These are phyloP conservation scores for Pseudonitzschia multiseries DNA, from an alignment of 108 stramenopile species.

Conservation along the genomic window DNA sequence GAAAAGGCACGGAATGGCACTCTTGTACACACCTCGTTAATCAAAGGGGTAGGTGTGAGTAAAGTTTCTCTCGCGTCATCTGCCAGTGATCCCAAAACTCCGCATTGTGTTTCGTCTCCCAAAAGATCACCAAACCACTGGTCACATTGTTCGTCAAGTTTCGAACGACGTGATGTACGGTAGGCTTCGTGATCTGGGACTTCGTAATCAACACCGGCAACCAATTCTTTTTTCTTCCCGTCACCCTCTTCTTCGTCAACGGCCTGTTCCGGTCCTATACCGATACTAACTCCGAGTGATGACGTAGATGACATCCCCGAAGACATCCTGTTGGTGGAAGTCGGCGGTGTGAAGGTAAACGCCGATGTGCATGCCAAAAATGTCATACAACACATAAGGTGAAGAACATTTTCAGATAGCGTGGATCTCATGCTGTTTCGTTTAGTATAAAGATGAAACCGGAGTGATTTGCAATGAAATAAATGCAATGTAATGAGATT, in stretches of 20 bases:
- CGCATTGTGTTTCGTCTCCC: constrained; percentile 24
- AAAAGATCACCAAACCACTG: constrained; percentile 68
- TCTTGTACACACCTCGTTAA: constrained; percentile 42
- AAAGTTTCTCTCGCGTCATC: constrained; percentile 37
- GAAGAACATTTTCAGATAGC: constrained; percentile 1
- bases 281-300: constrained; percentile 47
- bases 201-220: constrained; percentile 51
- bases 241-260: constrained; percentile 19
- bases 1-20: neutral
- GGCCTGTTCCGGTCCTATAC: constrained; percentile 48
- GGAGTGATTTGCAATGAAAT: neutral
- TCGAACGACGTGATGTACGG: constrained; percentile 60
- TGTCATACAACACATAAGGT: neutral
- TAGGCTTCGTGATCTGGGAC: constrained; percentile 78
- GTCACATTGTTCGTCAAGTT: constrained; percentile 67
- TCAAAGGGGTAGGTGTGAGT: constrained; percentile 45
- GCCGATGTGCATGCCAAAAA: constrained; percentile 1
- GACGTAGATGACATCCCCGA: neutral
- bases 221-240: constrained; percentile 30
- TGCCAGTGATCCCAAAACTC: constrained; percentile 37
- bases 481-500: neutral
- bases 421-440: neutral
- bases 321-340: constrained; percentile 1
- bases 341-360: neutral
- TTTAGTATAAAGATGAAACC: neutral